Percentiles rank a stretch among this genome's conserved stretches.
phyloP scores from a whole-genome alignment of 306 rosid genomes.

The Rubus idaeus region DNA sequence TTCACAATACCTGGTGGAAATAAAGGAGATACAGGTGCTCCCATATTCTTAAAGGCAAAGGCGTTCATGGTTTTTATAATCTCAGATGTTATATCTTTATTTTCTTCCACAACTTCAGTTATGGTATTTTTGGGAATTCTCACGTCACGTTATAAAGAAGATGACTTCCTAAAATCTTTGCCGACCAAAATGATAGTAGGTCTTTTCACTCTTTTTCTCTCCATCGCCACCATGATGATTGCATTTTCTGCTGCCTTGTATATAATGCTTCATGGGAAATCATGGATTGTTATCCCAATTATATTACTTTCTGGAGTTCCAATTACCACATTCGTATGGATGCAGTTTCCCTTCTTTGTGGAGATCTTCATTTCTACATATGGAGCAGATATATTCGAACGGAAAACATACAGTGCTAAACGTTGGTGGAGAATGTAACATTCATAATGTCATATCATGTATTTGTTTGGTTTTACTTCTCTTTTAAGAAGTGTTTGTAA shows the following conservation, averaged over 20 bases:
- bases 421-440: accelerated
- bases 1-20: conserved; percentile 43
- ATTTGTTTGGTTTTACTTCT: not conserved
- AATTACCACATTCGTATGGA: conserved; percentile 26
- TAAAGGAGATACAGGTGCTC: not conserved
- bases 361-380: conserved; percentile 33
- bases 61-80: conserved; percentile 13
- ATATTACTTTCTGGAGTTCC: conserved; percentile 18
- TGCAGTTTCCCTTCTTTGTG: conserved; percentile 18
- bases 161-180: conserved; percentile 35
- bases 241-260: conserved; percentile 38
- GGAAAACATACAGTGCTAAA: accelerated
- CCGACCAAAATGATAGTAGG: conserved; percentile 42
- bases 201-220: conserved; percentile 31
- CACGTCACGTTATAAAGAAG: conserved; percentile 40
- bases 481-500: not conserved
- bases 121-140: conserved; percentile 35
- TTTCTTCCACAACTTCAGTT: conserved; percentile 31
- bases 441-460: not conserved
- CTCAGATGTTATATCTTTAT: conserved; percentile 31
- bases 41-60: not conserved
- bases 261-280: conserved; percentile 1
- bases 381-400: not conserved
- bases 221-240: conserved; percentile 40
- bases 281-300: not conserved